Percentiles rank a stretch among this genome's conserved stretches.
These are phyloP conservation scores for Alliaria petiolata DNA, from an alignment of 345 rosid genomes.

Conservation along the genomic window DNA sequence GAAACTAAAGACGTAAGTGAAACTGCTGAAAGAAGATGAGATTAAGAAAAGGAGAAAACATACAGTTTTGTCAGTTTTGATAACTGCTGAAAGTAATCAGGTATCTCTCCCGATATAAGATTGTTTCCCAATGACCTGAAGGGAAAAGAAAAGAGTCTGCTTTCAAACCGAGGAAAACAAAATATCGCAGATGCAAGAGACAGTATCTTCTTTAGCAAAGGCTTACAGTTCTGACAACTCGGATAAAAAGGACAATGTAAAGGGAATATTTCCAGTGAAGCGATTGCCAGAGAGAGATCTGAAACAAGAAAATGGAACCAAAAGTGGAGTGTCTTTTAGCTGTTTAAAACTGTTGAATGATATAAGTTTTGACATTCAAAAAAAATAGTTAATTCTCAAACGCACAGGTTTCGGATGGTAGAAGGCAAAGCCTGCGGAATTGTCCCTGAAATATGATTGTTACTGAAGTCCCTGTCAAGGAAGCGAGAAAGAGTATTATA, in stretches of 20 bases:
- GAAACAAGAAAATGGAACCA: constrained; percentile 20
- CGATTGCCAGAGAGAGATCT: constrained; percentile 63
- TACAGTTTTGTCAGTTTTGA: constrained; percentile 59
- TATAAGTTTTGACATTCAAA: background rate
- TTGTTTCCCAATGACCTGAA: constrained; percentile 70
- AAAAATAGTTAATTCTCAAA: constrained; percentile 5
- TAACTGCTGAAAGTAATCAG: constrained; percentile 65
- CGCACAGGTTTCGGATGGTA: constrained; percentile 66
- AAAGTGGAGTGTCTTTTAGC: background rate
- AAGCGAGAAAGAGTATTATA: background rate
- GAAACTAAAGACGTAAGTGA: constrained; percentile 16
- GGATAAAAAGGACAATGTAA: constrained; percentile 35
- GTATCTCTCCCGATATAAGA: constrained; percentile 60
- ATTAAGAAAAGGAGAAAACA: background rate
- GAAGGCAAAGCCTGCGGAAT: constrained; percentile 69
- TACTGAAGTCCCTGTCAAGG: constrained; percentile 73
- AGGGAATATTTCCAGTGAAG: constrained; percentile 62
- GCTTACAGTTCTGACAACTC: constrained; percentile 58
- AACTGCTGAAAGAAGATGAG: background rate
- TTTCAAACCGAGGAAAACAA: background rate
- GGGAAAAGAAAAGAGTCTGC: constrained; percentile 7
- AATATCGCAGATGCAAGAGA: background rate
- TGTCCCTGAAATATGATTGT: constrained; percentile 78
- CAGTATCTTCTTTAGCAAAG: background rate
- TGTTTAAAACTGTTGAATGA: background rate